These are phyloP conservation scores for Cyphellophora attinorum DNA, from an alignment of 2,329 filamentous ascomycete genomes.

Conservation along the genomic window DNA sequence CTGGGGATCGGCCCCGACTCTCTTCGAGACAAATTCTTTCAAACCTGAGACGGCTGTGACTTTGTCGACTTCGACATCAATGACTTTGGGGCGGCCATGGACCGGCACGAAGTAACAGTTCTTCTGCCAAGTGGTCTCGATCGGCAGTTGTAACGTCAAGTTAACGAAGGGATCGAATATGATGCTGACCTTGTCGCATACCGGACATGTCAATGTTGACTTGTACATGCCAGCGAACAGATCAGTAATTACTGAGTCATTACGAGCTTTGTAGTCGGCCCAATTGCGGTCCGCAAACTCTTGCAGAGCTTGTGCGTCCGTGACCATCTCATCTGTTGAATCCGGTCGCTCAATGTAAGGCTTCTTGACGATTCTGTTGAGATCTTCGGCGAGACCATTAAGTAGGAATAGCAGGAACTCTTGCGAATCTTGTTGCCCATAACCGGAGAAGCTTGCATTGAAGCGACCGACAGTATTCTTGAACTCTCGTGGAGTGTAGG, in stretches of 20 bases:
- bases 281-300: conserved; percentile 82
- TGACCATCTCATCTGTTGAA: conserved; percentile 91
- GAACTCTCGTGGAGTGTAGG: conserved; percentile 70
- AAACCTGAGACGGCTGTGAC: conserved; percentile 50
- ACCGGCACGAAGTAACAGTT: conserved; percentile 69
- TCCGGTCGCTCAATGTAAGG: conserved; percentile 97
- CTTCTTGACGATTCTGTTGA: conserved; percentile 90
- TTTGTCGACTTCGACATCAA: conserved; percentile 68
- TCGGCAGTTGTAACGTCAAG: conserved; percentile 78
- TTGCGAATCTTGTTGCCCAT: conserved; percentile 93
- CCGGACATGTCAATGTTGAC: conserved; percentile 86
- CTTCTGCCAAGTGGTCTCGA: conserved; percentile 72
- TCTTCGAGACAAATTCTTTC: conserved; percentile 45
- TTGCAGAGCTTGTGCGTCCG: conserved; percentile 68
- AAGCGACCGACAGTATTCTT: conserved; percentile 73
- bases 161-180: conserved; percentile 98
- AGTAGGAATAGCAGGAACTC: conserved; percentile 93
- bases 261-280: conserved; percentile 82
- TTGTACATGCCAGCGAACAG: conserved; percentile 98
- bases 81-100: conserved; percentile 57
- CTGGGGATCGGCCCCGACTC: conserved; percentile 38
- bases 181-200: conserved; percentile 90
- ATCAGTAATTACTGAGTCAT: conserved; percentile 91
- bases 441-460: conserved; percentile 80
- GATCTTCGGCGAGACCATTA: conserved; percentile 87